Evolutionary conservation across 2,329 filamentous ascomycete species (phyloP).

Genomic region (Trichoderma aggressivum): DNA sequence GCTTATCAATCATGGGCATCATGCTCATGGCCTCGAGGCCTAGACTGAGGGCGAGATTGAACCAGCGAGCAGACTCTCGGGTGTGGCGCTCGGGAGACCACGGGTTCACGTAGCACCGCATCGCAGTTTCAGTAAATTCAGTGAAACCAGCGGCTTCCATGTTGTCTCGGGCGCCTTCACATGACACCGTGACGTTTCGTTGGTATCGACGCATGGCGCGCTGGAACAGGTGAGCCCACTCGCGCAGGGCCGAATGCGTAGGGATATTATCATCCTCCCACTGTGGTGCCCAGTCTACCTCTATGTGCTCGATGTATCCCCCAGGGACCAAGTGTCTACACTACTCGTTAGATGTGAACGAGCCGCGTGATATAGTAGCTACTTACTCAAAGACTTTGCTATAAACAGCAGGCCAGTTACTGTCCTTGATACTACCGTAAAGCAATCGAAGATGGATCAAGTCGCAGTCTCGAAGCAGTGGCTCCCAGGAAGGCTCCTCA

Average conservation of each 20-base stretch:
- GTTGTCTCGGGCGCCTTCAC: constrained; percentile 49
- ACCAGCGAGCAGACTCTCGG: constrained; percentile 74
- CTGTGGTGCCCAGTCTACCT: constrained; percentile 78
- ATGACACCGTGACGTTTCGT: constrained; percentile 61
- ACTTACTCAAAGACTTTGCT: constrained; percentile 63
- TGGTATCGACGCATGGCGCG: constrained; percentile 64
- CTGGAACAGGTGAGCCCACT: constrained; percentile 69
- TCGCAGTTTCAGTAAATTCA: constrained; percentile 68
- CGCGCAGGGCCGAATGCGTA: constrained; percentile 52
- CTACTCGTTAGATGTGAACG: background rate
- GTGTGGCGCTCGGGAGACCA: constrained; percentile 65
- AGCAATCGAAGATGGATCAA: constrained; percentile 80
- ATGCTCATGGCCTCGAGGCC: constrained; percentile 71
- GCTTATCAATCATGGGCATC: constrained; percentile 61
- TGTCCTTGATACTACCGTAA: constrained; percentile 67
- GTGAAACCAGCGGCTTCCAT: constrained; percentile 73
- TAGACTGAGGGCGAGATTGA: constrained; percentile 72
- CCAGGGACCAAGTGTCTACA: constrained; percentile 71
- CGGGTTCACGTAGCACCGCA: constrained; percentile 69
- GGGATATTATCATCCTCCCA: constrained; percentile 65
- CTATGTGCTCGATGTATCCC: constrained; percentile 81
- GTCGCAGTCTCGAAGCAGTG: constrained; percentile 59
- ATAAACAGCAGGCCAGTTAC: constrained; percentile 70
- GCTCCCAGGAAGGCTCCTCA: constrained; percentile 64
- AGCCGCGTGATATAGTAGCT: background rate